phyloP scores from a whole-genome alignment of 1,284 basidiomycete genomes.

The Tausonia pullulans region DNA sequence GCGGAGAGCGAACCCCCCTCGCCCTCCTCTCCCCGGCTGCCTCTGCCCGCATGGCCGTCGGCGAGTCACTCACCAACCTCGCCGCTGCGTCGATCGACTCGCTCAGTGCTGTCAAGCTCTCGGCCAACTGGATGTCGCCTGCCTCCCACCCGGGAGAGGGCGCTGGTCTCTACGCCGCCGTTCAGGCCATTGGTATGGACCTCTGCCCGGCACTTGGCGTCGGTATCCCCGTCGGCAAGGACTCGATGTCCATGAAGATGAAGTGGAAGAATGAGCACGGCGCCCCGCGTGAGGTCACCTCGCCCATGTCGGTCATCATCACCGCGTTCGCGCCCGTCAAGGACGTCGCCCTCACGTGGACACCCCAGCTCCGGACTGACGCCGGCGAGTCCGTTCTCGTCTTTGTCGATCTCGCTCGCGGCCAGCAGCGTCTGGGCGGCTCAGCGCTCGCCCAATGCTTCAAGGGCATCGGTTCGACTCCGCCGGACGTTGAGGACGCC shows the following conservation, averaged over 20 bases:
- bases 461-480: conserved; percentile 76
- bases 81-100: conserved; percentile 65
- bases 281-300: conserved; percentile 67
- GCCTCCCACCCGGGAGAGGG: conserved; percentile 86
- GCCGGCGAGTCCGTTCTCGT: conserved; percentile 59
- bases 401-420: conserved; percentile 78
- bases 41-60: conserved; percentile 91
- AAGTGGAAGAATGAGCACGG: conserved; percentile 60
- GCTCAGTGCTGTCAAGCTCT: conserved; percentile 73
- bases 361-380: conserved; percentile 65
- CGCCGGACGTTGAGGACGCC: conserved; percentile 80
- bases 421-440: conserved; percentile 80
- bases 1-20: conserved; percentile 90
- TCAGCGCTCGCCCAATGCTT: conserved; percentile 92
- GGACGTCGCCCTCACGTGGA: conserved; percentile 77
- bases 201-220: conserved; percentile 90
- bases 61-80: conserved; percentile 85
- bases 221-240: conserved; percentile 95
- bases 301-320: conserved; percentile 84
- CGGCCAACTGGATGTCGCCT: conserved; percentile 99
- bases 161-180: conserved; percentile 80
- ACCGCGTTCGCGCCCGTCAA: conserved; percentile 88
- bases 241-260: conserved; percentile 99
- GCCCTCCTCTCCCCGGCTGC: conserved; percentile 78
- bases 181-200: conserved; percentile 83